Percentiles rank a stretch among this genome's conserved stretches.
Evolutionary conservation across 2,329 filamentous ascomycete genomes (phyloP).

Genomic region (Sordariomycetes sp.): DNA sequence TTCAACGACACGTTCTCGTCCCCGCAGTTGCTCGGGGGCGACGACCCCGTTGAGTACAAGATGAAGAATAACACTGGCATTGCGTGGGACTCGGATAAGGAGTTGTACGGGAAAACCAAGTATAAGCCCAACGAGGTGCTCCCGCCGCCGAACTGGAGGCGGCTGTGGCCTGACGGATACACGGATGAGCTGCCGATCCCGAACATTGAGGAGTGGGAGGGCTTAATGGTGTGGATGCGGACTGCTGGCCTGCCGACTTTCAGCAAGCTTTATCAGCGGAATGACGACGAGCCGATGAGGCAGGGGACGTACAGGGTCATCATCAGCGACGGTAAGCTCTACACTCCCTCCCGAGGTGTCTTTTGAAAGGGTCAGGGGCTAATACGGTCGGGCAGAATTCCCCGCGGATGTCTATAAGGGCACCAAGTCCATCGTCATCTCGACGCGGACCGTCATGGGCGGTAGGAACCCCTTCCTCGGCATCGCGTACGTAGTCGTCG

Average conservation of each 20-base stretch:
- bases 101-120: slow-evolving; percentile 59
- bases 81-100: slow-evolving; percentile 74
- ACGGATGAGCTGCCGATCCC: slow-evolving; percentile 51
- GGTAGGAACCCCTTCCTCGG: slow-evolving; percentile 92
- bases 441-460: slow-evolving; percentile 83
- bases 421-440: slow-evolving; percentile 81
- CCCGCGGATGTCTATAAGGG: slow-evolving; percentile 66
- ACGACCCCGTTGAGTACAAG: slow-evolving; percentile 39
- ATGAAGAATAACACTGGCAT: slow-evolving; percentile 69
- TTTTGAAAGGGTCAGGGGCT: background rate
- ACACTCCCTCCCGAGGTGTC: background rate
- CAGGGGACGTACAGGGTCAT: slow-evolving; percentile 63
- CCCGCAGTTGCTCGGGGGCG: slow-evolving; percentile 45
- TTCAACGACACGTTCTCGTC: slow-evolving; percentile 85
- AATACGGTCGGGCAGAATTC: slow-evolving; percentile 52
- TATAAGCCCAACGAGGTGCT: slow-evolving; percentile 54
- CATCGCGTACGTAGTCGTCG: slow-evolving; percentile 90
- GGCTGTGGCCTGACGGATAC: slow-evolving; percentile 59
- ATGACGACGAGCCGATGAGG: slow-evolving; percentile 56
- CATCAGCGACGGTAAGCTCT: slow-evolving; percentile 63
- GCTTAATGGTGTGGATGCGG: slow-evolving; percentile 98
- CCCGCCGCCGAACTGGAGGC: slow-evolving; percentile 77
- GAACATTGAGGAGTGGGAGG: slow-evolving; percentile 60
- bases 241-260: slow-evolving; percentile 89
- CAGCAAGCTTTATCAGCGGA: slow-evolving; percentile 82